These are phyloP conservation scores for Raphanus sativus DNA, from an alignment of 345 rosid species.

Conservation along the genomic window DNA sequence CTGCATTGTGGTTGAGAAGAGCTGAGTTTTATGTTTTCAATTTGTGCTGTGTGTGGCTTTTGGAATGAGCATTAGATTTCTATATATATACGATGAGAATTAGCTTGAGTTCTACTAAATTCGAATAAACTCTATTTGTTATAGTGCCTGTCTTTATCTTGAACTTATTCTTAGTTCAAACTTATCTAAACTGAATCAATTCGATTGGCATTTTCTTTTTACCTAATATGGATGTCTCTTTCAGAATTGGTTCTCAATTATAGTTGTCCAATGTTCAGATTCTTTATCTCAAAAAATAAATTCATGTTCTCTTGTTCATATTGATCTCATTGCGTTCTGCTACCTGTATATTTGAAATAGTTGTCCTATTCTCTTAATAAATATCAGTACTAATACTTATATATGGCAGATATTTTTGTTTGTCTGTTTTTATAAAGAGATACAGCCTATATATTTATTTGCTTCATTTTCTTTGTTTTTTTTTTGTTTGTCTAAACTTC, in stretches of 20 bases:
- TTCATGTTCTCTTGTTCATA: neutral
- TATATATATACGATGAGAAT: conserved; percentile 14
- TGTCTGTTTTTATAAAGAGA: neutral
- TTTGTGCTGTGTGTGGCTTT: conserved; percentile 18
- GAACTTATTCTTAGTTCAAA: conserved; percentile 9
- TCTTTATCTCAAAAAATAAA: neutral
- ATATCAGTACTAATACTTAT: neutral
- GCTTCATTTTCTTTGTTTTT: neutral
- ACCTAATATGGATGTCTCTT: conserved; percentile 22
- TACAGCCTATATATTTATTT: neutral
- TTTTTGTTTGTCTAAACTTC: neutral
- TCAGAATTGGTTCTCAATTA: conserved; percentile 27
- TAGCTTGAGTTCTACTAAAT: neutral
- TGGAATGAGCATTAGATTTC: neutral
- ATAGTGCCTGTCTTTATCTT: conserved; percentile 10
- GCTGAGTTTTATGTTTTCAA: neutral
- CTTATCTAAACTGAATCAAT: conserved; percentile 18
- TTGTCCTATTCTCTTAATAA: neutral
- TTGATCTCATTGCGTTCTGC: conserved; percentile 1
- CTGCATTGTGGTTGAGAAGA: conserved; percentile 25
- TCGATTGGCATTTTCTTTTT: conserved; percentile 26
- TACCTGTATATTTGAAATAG: neutral
- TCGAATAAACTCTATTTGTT: neutral
- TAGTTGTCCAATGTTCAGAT: conserved; percentile 19
- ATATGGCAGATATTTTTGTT: neutral